Percentiles rank a stretch among this genome's conserved stretches.
Evolutionary conservation across 257 asterid species (phyloP).

Genomic region (Verbena officinalis): DNA sequence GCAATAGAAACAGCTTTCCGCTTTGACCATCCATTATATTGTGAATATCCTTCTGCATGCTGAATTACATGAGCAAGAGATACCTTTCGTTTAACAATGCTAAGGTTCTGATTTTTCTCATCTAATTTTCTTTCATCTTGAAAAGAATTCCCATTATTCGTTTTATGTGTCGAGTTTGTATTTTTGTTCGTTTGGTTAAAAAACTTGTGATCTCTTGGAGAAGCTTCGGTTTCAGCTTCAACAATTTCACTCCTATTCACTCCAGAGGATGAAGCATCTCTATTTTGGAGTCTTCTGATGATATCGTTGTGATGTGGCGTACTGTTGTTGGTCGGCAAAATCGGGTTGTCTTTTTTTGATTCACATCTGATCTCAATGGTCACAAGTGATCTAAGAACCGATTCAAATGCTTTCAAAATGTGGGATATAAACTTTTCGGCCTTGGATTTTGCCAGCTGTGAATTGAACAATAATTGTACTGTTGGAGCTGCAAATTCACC

Average conservation of each 20-base stretch:
- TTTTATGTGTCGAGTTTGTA: constrained; percentile 8
- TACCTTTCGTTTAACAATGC: constrained; percentile 81
- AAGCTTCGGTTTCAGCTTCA: constrained; percentile 57
- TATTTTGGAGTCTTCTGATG: constrained; percentile 33
- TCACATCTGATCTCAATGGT: constrained; percentile 78
- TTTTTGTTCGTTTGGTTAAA: constrained; percentile 14
- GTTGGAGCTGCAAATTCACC: constrained; percentile 96
- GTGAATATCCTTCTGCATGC: constrained; percentile 77
- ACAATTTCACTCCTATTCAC: constrained; percentile 62
- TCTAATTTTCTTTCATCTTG: constrained; percentile 46
- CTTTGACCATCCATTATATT: constrained; percentile 79
- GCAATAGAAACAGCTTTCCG: constrained; percentile 91
- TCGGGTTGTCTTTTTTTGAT: constrained; percentile 47
- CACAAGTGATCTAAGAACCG: constrained; percentile 78
- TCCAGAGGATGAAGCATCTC: constrained; percentile 41
- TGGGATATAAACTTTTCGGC: constrained; percentile 72
- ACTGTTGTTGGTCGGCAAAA: not conserved
- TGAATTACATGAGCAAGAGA: constrained; percentile 94
- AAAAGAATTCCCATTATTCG: constrained; percentile 2
- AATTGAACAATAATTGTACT: constrained; percentile 72
- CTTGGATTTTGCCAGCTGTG: constrained; percentile 69
- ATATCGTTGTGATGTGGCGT: constrained; percentile 33
- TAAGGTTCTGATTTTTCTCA: constrained; percentile 63
- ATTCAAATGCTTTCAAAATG: constrained; percentile 85
- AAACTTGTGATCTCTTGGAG: constrained; percentile 32